These are phyloP conservation scores for Hanseniaspora guilliermondii DNA, from an alignment of 805 yeast genomes.

Conservation along the genomic window DNA sequence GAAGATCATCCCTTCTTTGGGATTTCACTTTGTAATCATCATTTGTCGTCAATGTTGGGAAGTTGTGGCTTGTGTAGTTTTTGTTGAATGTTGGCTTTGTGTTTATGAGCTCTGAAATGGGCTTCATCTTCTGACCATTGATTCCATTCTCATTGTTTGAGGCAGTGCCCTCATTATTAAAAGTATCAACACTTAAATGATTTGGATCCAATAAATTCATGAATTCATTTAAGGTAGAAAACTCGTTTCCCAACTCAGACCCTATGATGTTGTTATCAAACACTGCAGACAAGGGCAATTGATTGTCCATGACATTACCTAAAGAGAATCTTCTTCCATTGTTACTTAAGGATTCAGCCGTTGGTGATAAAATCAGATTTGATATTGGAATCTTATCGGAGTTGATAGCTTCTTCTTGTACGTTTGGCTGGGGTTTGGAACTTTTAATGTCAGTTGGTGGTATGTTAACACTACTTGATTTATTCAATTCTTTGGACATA, in stretches of 20 bases:
- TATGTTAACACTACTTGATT: neutral
- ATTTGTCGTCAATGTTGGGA: conserved; percentile 5
- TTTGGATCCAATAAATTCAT: conserved; percentile 6
- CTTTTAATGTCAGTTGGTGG: neutral
- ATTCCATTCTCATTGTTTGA: neutral
- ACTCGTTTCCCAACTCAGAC: conserved; percentile 12
- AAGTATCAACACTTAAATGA: neutral
- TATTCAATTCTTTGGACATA: neutral
- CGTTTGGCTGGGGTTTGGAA: neutral
- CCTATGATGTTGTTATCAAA: conserved; percentile 10
- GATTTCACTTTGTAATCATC: neutral
- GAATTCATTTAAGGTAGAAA: conserved; percentile 11
- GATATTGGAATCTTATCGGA: neutral
- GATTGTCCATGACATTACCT: conserved; percentile 7
- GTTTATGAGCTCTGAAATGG: neutral
- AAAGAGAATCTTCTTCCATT: conserved; percentile 5
- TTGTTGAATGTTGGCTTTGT: neutral
- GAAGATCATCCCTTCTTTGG: neutral
- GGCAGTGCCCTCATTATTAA: neutral
- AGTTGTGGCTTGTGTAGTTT: conserved; percentile 9
- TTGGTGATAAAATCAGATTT: neutral
- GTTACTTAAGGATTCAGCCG: neutral
- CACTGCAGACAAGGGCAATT: conserved; percentile 10
- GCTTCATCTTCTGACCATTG: neutral
- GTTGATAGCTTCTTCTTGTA: neutral